Evolutionary conservation across 768 basidiomycete genomes (phyloP).

Genomic region (Xerocomellus intermedius): DNA sequence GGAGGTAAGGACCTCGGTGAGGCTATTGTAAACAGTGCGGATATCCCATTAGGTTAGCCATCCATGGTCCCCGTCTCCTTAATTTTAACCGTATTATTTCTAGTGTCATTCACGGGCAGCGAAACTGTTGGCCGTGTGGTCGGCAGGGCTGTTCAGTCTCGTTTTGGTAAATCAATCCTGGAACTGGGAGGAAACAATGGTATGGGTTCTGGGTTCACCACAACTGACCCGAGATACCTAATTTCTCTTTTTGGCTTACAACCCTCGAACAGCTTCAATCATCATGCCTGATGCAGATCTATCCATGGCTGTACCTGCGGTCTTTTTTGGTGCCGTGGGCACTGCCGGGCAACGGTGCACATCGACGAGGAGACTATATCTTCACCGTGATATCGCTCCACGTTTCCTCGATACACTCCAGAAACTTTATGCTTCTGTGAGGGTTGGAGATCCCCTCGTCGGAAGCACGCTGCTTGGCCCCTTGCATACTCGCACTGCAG

Average conservation of each 20-base stretch:
- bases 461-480: conserved; percentile 79
- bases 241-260: conserved; percentile 16
- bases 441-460: conserved; percentile 84
- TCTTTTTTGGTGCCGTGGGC: conserved; percentile 93
- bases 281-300: conserved; percentile 95
- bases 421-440: conserved; percentile 67
- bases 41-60: conserved; percentile 73
- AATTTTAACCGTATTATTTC: not conserved
- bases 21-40: conserved; percentile 67
- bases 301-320: conserved; percentile 81
- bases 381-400: conserved; percentile 77
- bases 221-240: conserved; percentile 17
- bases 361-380: conserved; percentile 84
- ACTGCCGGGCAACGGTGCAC: conserved; percentile 80
- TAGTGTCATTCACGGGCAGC: conserved; percentile 95
- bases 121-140: conserved; percentile 85
- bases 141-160: conserved; percentile 80
- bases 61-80: conserved; percentile 1
- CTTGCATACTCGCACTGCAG: conserved; percentile 68
- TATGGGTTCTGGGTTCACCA: conserved; percentile 34
- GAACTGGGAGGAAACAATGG: conserved; percentile 97
- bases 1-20: conserved; percentile 82
- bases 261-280: conserved; percentile 64
- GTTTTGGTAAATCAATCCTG: conserved; percentile 87
- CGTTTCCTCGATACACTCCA: conserved; percentile 75